Evolutionary conservation across 805 yeast genomes (phyloP).

Genomic region (Saturnispora ahearnii): DNA sequence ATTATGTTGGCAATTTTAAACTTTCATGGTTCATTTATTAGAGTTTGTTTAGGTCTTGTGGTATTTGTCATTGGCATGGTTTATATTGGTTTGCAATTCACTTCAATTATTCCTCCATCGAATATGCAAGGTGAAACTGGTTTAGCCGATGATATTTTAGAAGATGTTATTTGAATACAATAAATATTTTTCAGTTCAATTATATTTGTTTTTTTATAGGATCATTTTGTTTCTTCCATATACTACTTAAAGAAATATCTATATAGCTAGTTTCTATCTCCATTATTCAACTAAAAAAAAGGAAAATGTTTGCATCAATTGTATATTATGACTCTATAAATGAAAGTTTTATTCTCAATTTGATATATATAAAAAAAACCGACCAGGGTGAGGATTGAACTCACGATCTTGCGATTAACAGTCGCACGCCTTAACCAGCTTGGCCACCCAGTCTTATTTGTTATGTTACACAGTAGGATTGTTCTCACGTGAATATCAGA

Average conservation of each 20-base stretch:
- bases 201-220: background rate
- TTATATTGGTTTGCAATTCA: conserved; percentile 55
- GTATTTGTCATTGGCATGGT: conserved; percentile 53
- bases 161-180: conserved; percentile 24
- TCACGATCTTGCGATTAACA: conserved; percentile 58
- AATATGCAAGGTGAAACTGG: conserved; percentile 58
- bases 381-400: conserved; percentile 55
- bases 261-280: background rate
- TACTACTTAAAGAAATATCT: too few species aligned
- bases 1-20: conserved; percentile 40
- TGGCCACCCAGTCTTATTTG: conserved; percentile 41
- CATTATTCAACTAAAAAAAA: too few species aligned
- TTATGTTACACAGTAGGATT: background rate
- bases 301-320: too few species aligned
- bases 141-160: conserved; percentile 26
- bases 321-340: too few species aligned
- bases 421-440: conserved; percentile 57
- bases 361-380: conserved; percentile 14
- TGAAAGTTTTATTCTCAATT: background rate
- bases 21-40: conserved; percentile 41
- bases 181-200: background rate
- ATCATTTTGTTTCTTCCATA: background rate
- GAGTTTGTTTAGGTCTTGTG: conserved; percentile 49
- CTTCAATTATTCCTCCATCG: conserved; percentile 70
- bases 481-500: too few species aligned